Base-by-base conservation (phyloP, 306 rosid genomes). In the Comarum palustre region DNA sequence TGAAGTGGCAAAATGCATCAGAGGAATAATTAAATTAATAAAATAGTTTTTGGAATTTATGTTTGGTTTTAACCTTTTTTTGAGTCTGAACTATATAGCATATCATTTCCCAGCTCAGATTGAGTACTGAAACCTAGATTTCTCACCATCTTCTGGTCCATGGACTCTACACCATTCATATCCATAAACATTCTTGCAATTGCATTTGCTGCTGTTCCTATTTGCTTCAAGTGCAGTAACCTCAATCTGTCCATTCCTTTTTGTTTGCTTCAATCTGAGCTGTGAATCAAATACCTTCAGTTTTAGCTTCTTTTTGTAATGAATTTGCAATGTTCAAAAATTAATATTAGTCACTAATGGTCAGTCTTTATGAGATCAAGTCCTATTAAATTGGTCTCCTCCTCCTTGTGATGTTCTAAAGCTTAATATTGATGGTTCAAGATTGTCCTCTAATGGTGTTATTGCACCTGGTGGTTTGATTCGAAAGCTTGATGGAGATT, bases 231-330 rank as follows among this genome's bases (percentile, higher is more conserved):
- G 3, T 71, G 78, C 38, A 87, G 64, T 66, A 71, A 68, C 55
- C 69, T 74, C 66, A 83, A 52, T 75, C 77, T 83, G 2, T 19
- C 34, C 70, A 76, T 77, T 89, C 90, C 0, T 74, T 79, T 77
- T 24, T 83, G 64, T 76, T 87, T 77, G 68, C 79, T 66, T 80
- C 90, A n/a, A 82, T 71, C 62, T 79, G 79, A 71, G 42, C 95
- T 89, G 74, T 24, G 66, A 71, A 68, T 32, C 64, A 59, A 59
- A 61, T 34, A 19, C 14, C 20, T 68, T 15, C 8, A 15, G 12
- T 24, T 24, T 24, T 24, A 24, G 16, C 32, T 22, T 55, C 7
- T 55, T 55, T 55, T 24, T 38, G 2, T 15, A 7, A 11, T 24
- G 13, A 55, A 55, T 12, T 55, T 29, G 31, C 4, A 7, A 0